phyloP scores from a whole-genome alignment of 2,329 filamentous ascomycete species.

The Ambrosiella beaveri region DNA sequence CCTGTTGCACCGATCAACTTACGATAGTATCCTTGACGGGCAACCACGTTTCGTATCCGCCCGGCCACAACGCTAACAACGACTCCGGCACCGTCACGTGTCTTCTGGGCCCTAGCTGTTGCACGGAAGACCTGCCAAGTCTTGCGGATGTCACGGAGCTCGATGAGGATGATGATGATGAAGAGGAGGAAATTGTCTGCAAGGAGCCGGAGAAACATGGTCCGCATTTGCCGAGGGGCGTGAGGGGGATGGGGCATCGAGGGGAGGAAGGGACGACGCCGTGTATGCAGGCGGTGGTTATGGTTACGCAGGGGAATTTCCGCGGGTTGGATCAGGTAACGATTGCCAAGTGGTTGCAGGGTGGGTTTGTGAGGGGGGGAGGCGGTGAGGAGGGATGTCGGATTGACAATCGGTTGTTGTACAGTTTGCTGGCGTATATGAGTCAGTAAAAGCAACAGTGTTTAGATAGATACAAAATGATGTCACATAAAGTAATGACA shows the following conservation, averaged over 20 bases:
- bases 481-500: neutral
- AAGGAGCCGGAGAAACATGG: constrained; percentile 7
- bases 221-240: constrained; percentile 1
- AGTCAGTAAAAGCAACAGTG: constrained; percentile 12
- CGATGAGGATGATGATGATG: neutral
- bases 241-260: neutral
- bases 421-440: constrained; percentile 17
- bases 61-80: neutral
- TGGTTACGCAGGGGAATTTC: constrained; percentile 20
- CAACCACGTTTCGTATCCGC: neutral
- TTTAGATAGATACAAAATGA: neutral
- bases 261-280: constrained; percentile 16
- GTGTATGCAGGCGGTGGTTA: constrained; percentile 19
- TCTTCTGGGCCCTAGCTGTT: constrained; percentile 11
- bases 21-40: constrained; percentile 1
- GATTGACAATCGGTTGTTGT: constrained; percentile 18
- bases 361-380: constrained; percentile 17
- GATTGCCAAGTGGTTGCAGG: constrained; percentile 17
- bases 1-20: constrained; percentile 2
- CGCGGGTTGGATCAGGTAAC: constrained; percentile 15
- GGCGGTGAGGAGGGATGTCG: constrained; percentile 17
- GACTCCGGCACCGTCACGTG: neutral
- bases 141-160: neutral
- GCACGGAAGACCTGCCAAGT: constrained; percentile 8
- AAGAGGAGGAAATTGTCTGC: constrained; percentile 1